phyloP scores from a whole-genome alignment of 163 green algal genomes.

The Chlamydomonas reinhardtii region DNA sequence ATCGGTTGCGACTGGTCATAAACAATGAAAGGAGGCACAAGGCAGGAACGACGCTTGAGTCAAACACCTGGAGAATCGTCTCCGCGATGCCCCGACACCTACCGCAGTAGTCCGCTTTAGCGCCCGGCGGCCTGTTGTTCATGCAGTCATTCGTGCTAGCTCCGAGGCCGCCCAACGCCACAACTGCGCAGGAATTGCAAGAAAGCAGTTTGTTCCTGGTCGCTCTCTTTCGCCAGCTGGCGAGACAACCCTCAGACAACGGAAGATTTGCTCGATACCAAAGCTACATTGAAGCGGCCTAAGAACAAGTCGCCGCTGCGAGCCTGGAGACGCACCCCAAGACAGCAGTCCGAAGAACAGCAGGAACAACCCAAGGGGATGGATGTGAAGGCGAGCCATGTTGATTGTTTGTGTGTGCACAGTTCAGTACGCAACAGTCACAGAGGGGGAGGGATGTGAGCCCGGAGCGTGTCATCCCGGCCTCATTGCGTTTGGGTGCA shows the following conservation, averaged over 20 bases:
- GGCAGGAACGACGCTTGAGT: too few relatives aligned
- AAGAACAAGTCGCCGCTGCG: too few relatives aligned
- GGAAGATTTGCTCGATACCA: too few relatives aligned
- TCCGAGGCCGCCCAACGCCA: constrained; percentile 49
- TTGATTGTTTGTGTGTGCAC: too few relatives aligned
- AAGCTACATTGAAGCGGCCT: too few relatives aligned
- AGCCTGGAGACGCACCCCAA: background rate
- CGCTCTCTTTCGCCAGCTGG: background rate
- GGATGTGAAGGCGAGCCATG: background rate
- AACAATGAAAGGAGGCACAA: background rate
- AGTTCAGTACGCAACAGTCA: too few relatives aligned
- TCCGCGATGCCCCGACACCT: background rate
- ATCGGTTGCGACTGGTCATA: background rate
- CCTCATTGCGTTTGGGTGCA: too few relatives aligned
- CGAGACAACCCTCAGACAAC: background rate
- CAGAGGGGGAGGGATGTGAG: too few relatives aligned
- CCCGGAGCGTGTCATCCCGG: too few relatives aligned
- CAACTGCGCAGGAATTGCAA: constrained; percentile 19
- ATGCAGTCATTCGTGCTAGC: constrained; percentile 47
- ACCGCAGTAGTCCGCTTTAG: background rate
- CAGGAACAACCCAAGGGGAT: constrained; percentile 50
- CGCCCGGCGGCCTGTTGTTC: background rate
- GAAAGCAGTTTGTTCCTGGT: background rate
- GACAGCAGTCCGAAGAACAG: constrained; percentile 55
- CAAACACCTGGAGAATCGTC: too few relatives aligned